Base-by-base conservation (phyloP, 495 filamentous ascomycete species). In the Penicillium maclennaniae region DNA sequence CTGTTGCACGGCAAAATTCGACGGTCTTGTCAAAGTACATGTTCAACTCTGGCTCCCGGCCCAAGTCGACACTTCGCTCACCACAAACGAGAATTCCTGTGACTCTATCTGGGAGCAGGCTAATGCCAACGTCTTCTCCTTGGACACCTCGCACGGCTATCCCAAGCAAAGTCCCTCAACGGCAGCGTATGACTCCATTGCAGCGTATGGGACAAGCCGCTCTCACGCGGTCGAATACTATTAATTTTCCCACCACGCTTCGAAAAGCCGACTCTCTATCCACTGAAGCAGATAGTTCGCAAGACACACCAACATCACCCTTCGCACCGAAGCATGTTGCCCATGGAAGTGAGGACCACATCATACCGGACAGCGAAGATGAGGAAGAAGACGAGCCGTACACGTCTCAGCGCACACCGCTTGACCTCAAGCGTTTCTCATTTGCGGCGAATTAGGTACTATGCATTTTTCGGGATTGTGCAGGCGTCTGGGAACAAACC, bases 261-360 rank as follows among this genome's bases (percentile, higher is more conserved):
- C 55, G 55, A 19, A 50, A 51, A 26, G 42, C 47, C 4, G 44
- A 59, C 20, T 38, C 45, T 47, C 45, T 52, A 23, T 42, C 54
- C 2, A 25, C 59, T 26, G 49, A 34, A 23, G 9, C 42, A 27
- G 47, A 56, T 2, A 34, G 50, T 6, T 47, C 61, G 8, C 47
- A 48, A 25, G 21, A 55, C 17, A 23, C 47, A 0, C 49, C 52
- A 8, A 54, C 10, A 16, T 45, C 39, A 15, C 53, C 55, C 8
- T 16, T 20, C 12, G 38, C 38, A 17, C 16, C 19, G 16, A 40
- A 28, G 14, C 25, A 28, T 17, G 17, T 34, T 23, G 34, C 54
- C 15, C 71, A 79, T 44, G 88, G 89, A 1, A 92, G 89, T 60
- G 89, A 95, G 63, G 89, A 95, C 58, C 67, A 84, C 41, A 78